Percentiles rank a stretch among this genome's conserved stretches.
Conservation (phyloP, 345 rosid species). For the Excoecaria agallocha region DNA sequence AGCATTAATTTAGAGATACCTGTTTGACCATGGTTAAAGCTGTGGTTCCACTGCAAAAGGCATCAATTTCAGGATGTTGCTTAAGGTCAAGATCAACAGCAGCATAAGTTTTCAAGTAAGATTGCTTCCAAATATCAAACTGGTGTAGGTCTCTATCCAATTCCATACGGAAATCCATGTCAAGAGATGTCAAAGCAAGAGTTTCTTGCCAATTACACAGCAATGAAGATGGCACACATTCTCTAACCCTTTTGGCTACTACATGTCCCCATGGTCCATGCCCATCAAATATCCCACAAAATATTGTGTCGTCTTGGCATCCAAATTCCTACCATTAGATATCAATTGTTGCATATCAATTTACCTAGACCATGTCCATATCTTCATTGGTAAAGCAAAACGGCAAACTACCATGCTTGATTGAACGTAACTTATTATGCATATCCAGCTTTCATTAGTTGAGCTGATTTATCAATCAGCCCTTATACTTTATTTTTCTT, state of each 20-base stretch:
- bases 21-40: constrained; percentile 80
- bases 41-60: constrained; percentile 70
- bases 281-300: constrained; percentile 90
- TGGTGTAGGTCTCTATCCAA: constrained; percentile 24
- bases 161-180: constrained; percentile 28
- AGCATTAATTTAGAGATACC: constrained; percentile 24
- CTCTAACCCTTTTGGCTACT: constrained; percentile 58
- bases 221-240: constrained; percentile 53
- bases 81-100: constrained; percentile 69
- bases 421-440: too few relatives aligned
- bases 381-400: too few relatives aligned
- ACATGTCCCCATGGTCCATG: constrained; percentile 96
- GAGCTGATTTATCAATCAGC: too few relatives aligned
- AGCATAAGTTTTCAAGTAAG: constrained; percentile 69
- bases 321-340: constrained; percentile 62
- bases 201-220: constrained; percentile 77
- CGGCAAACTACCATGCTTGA: too few relatives aligned
- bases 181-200: constrained; percentile 40
- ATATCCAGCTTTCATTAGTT: too few relatives aligned
- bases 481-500: too few relatives aligned
- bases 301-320: constrained; percentile 77
- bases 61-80: constrained; percentile 51
- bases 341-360: background rate
- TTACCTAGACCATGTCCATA: too few relatives aligned
- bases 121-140: constrained; percentile 70